Conservation (phyloP, 1,139 yeast genomes). For the Pneumocystis sp. region DNA sequence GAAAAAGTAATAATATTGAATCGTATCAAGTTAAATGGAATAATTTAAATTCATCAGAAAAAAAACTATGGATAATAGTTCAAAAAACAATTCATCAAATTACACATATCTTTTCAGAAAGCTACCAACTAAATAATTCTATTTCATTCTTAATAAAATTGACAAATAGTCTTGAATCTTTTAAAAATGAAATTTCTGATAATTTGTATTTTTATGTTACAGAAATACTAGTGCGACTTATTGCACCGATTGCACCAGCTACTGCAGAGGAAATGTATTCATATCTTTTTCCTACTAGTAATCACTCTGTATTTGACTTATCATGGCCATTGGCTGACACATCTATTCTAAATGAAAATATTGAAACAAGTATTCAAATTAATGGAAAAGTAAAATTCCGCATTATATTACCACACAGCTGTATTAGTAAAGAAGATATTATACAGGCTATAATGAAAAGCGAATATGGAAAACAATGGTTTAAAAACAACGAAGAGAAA, state of each 20-base stretch:
- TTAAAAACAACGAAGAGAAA: constrained; percentile 10
- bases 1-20: not conserved
- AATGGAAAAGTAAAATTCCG: constrained; percentile 51
- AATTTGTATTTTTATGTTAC: constrained; percentile 30
- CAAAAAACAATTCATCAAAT: constrained; percentile 38
- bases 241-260: constrained; percentile 69
- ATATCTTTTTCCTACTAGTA: constrained; percentile 34
- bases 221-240: constrained; percentile 39
- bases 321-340: constrained; percentile 28
- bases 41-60: constrained; percentile 33
- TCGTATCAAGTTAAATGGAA: not conserved
- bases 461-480: constrained; percentile 20
- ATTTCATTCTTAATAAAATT: constrained; percentile 82
- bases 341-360: constrained; percentile 25
- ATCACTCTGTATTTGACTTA: constrained; percentile 15
- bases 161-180: constrained; percentile 39
- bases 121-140: constrained; percentile 62
- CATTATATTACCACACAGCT: constrained; percentile 26
- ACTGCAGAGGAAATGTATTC: constrained; percentile 77
- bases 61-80: constrained; percentile 41
- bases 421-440: constrained; percentile 23
- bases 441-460: constrained; percentile 19
- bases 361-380: constrained; percentile 32
- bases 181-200: constrained; percentile 18
- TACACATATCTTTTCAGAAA: constrained; percentile 43